Base-by-base conservation (phyloP, 495 filamentous ascomycete genomes). In the Penicillium angulare region DNA sequence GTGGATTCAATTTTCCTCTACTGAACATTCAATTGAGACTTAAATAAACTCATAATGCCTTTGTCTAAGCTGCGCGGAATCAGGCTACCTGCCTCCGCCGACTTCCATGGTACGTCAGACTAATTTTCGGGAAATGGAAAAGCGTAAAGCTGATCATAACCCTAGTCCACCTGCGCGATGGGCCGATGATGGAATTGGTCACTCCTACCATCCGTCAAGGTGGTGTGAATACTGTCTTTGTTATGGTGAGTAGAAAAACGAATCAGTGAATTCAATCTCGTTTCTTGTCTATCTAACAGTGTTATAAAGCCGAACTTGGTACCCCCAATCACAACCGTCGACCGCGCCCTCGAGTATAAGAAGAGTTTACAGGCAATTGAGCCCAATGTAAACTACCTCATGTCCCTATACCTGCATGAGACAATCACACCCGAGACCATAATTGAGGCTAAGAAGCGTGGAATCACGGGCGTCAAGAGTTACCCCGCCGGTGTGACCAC, bases 351-450 rank as follows among this genome's bases (percentile, higher is more conserved):
- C 15, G 82, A 85, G 44, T 97, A 96, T 72, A 78, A 86, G 56
- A 68, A 76, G 43, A 74, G 75, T 7, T 78, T 97, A 41, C 71
- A 79, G 55, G 74, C 78, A 43, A 72, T 92, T 55, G 87, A 86
- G 41, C 85, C 86, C 0, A 78, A 80, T 29, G 85, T 96, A 35
- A 84, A 79, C 48, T 96, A 83, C 62, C 80, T 96, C 48, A 95
- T 97, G 91, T 87, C 89, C 3, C 78, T 97, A 21, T 97, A 93
- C 64, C 81, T 95, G 29, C 85, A 89, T 60, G 77, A 86, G 38
- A 79, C 74, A 22, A 79, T 96, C 42, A 95, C 87, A 3, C 87
- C 91, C 5, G 86, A 87, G 27, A 83, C 83, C 10, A 89, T 97
- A 49, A 76, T 78, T 36, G 82, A 87, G 57, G 90, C 90, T 21